Evolutionary conservation across 345 rosid species (phyloP).

Genomic region (Gossypium sturtianum): DNA sequence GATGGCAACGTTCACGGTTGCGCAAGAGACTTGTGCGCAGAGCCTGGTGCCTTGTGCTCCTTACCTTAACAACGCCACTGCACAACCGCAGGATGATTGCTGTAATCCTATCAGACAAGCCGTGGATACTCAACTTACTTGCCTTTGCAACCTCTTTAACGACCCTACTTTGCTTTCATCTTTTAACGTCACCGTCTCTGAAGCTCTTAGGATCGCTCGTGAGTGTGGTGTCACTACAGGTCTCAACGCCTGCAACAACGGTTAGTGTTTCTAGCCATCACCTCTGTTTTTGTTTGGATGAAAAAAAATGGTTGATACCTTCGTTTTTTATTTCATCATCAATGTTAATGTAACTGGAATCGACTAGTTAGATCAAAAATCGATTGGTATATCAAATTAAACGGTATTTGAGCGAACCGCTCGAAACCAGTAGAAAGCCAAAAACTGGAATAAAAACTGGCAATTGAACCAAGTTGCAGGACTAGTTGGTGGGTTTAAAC

Average conservation of each 20-base stretch:
- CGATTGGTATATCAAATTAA: no score
- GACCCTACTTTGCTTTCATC: constrained; percentile 34
- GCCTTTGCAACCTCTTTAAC: constrained; percentile 52
- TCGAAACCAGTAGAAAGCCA: no score
- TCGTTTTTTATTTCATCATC: background rate
- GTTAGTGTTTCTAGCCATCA: constrained; percentile 15
- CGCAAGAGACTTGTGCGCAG: constrained; percentile 45
- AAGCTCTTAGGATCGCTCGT: constrained; percentile 34
- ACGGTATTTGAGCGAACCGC: accelerated
- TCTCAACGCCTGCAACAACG: constrained; percentile 38
- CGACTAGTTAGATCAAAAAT: no score
- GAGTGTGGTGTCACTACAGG: constrained; percentile 34
- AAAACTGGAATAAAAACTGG: no score
- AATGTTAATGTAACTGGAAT: background rate
- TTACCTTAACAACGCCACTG: constrained; percentile 27
- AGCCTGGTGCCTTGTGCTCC: constrained; percentile 34
- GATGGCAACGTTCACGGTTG: constrained; percentile 15
- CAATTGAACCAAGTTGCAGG: no score
- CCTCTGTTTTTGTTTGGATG: background rate
- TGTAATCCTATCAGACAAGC: constrained; percentile 54
- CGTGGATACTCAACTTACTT: constrained; percentile 28
- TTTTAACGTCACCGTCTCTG: constrained; percentile 18
- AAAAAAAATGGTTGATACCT: background rate
- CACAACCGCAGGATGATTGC: constrained; percentile 37
- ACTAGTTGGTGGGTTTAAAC: no score